phyloP scores from a whole-genome alignment of 306 rosid genomes.

The Senna siamea region DNA sequence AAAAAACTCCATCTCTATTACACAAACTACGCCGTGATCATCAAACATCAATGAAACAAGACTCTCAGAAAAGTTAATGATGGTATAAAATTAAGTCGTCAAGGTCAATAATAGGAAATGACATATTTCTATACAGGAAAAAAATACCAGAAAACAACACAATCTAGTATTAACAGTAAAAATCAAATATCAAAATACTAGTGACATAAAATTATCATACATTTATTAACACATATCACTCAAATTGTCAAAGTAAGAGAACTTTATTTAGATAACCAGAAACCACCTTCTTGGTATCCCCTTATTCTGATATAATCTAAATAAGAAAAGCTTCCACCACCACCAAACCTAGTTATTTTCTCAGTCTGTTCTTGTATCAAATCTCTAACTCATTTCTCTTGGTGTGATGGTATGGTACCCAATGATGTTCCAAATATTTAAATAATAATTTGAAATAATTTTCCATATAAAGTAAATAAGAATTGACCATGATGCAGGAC shows the following conservation, averaged over 20 bases:
- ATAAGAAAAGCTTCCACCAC: not conserved
- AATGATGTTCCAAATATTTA: not conserved
- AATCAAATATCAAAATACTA: not conserved
- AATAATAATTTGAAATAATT: not conserved
- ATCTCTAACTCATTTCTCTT: not conserved
- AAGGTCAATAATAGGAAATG: constrained; percentile 8
- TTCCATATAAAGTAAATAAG: not conserved
- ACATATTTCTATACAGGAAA: not conserved
- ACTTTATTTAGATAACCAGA: not conserved
- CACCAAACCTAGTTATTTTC: not conserved
- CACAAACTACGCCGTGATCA: not conserved
- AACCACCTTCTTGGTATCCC: not conserved
- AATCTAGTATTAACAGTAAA: not conserved
- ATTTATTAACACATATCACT: not conserved
- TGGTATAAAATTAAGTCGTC: not conserved
- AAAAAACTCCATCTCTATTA: not conserved
- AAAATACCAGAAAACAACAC: not conserved
- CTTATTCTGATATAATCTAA: not conserved
- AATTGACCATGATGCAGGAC: constrained; percentile 7
- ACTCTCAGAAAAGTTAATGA: not conserved
- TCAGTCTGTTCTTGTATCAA: not conserved
- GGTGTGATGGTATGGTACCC: not conserved
- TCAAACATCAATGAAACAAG: not conserved
- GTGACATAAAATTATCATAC: not conserved
- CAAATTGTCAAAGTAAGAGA: not conserved